Conservation (phyloP, 805 yeast species). For the Trichomonascus vanleenenianus region DNA sequence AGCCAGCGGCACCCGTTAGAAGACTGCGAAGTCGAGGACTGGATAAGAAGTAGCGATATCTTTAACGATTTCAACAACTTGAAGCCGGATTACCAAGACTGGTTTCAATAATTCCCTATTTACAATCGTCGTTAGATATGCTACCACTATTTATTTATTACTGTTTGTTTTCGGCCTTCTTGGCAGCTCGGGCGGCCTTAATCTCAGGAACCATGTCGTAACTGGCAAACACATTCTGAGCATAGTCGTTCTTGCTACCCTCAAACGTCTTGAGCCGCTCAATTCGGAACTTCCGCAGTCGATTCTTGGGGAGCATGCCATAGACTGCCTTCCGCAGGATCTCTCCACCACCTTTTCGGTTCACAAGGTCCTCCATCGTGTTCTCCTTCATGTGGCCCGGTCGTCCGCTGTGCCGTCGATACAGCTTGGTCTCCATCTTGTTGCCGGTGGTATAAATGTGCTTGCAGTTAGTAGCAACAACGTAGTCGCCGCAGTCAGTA, state of each 20-base stretch:
- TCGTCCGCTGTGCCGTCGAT: slow-evolving; percentile 81
- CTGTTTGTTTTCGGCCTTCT: background rate
- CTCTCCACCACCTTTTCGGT: slow-evolving; percentile 83
- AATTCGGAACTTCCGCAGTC: slow-evolving; percentile 66
- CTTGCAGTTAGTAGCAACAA: slow-evolving; percentile 89
- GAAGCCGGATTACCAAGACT: too few species aligned
- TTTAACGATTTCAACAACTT: too few species aligned
- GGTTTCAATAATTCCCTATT: too few species aligned
- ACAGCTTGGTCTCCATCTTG: slow-evolving; percentile 69
- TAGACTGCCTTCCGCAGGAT: slow-evolving; percentile 79
- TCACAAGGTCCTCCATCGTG: slow-evolving; percentile 70
- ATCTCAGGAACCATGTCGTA: slow-evolving; percentile 50
- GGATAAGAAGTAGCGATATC: too few species aligned
- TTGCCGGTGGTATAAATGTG: slow-evolving; percentile 77
- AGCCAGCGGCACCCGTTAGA: background rate
- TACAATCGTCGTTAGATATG: background rate
- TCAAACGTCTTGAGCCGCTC: slow-evolving; percentile 82
- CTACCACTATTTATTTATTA: background rate
- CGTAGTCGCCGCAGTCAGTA: slow-evolving; percentile 89
- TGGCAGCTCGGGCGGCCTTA: background rate
- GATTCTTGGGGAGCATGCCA: slow-evolving; percentile 94
- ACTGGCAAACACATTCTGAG: slow-evolving; percentile 72
- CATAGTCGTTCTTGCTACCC: slow-evolving; percentile 82
- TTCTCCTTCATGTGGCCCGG: slow-evolving; percentile 85
- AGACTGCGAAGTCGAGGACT: background rate